Base-by-base conservation (phyloP, 495 filamentous ascomycete species). In the Platismatia glauca region DNA sequence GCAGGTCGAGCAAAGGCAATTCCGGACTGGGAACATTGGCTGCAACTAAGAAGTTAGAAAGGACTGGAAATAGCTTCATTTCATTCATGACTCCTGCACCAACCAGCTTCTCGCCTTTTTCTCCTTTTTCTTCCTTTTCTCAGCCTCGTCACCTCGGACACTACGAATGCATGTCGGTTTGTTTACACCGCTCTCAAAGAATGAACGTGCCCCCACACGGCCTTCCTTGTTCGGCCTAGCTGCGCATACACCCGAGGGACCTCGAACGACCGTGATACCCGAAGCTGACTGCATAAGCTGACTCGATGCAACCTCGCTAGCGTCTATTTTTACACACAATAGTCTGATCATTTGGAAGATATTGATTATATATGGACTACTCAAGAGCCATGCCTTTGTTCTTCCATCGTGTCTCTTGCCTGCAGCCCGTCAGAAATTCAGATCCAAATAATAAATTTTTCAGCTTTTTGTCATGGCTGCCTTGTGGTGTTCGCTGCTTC, bases 231-330 rank as follows among this genome's bases (percentile, higher is more conserved):
- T 7, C 6, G 7, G 29, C 0, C 16, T 53, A 13, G 50, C 4
- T 33, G 13, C 50, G 50, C 50, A 6, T 53, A 53, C 7, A 53
- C 29, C 27, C 50, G 27, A 7, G 16, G 22, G 29, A 33, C 50
- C 29, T 53, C 50, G 8, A 31, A 1, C 24, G 8, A 1, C 29
- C 20, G 16, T 20, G 5, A 33, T 53, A 53, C 15, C 7, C 50
- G 50, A 53, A 53, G 50, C 50, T 53, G 50, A 53, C 50, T 53
- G 50, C 50, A 53, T 53, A 3, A 33, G 50, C 50, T 53, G 50
- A 53, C 7, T 6, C 0, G 6, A 33, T 33, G 3, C 16, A 7
- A 24, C 15, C 27, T 33, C 18, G 18, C 24, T 31, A 15, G 13
- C 5, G 11, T 52, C 48, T 52, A 52, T 52, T 29, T 29, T 29